Percentiles rank a stretch among this genome's conserved stretches.
Conservation (phyloP, 805 yeast genomes). For the Yarrowia divulgata region DNA sequence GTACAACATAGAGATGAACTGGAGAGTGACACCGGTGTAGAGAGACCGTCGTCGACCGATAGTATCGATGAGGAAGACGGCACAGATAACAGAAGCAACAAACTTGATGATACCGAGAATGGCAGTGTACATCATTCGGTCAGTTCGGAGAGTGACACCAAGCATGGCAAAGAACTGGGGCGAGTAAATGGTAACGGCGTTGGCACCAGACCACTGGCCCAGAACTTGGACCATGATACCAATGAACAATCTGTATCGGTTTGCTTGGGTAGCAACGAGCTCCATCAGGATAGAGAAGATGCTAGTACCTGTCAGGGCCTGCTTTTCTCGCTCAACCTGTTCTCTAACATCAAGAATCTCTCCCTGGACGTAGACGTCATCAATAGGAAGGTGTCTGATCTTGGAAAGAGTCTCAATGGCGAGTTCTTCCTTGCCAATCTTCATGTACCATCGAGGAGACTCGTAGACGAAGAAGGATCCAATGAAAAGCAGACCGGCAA, state of each 20-base stretch:
- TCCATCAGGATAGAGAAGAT: slow-evolving; percentile 52
- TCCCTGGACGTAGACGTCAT: slow-evolving; percentile 59
- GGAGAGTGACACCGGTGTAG: slow-evolving; percentile 58
- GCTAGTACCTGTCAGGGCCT: slow-evolving; percentile 46
- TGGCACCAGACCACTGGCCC: slow-evolving; percentile 65
- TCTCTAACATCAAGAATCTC: slow-evolving; percentile 62
- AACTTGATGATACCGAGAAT: slow-evolving; percentile 63
- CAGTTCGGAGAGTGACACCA: slow-evolving; percentile 54
- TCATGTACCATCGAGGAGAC: slow-evolving; percentile 62
- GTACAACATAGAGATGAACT: slow-evolving; percentile 55
- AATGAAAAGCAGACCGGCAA: slow-evolving; percentile 58
- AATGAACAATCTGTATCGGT: slow-evolving; percentile 55
- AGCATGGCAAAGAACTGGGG: slow-evolving; percentile 59
- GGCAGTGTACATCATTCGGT: slow-evolving; percentile 58
- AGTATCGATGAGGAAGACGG: slow-evolving; percentile 62
- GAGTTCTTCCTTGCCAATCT: slow-evolving; percentile 53
- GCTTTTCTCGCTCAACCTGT: slow-evolving; percentile 53
- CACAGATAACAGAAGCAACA: slow-evolving; percentile 57
- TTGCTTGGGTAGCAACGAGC: slow-evolving; percentile 52
- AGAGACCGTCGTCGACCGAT: slow-evolving; percentile 61
- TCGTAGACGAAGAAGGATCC: slow-evolving; percentile 57
- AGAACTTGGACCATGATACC: slow-evolving; percentile 52
- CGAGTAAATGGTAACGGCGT: slow-evolving; percentile 63
- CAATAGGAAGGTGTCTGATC: slow-evolving; percentile 56
- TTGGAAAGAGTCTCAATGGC: slow-evolving; percentile 55